Base-by-base conservation (phyloP, 2,329 filamentous ascomycete genomes). In the Madurella fahalii region DNA sequence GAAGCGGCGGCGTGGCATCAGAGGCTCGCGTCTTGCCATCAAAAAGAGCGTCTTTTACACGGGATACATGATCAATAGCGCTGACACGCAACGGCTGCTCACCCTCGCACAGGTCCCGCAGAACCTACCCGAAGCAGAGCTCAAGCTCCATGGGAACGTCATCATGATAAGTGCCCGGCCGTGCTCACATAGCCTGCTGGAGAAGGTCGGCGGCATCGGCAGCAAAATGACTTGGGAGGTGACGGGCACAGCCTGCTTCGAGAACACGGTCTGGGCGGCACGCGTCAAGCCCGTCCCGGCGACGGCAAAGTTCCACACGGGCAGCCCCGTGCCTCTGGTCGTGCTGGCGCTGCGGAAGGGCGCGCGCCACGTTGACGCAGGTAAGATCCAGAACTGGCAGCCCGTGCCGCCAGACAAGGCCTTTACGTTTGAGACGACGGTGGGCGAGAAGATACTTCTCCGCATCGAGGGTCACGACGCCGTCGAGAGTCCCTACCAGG, bases 41-140 rank as follows among this genome's bases (percentile, higher is more conserved):
- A 90, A 89, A 70, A 92, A 92, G 68, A 90, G 85, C 1, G 86
- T 96, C 47, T 90, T 91, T 71, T 96, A 93, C 72, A 96, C 94
- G 1, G 90, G 90, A 47, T 97, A 99, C 71, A 83, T 95, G 71
- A 86, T 99, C 61, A 78, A 78, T 40, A 77, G 83, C 46, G 76
- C 81, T 25, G 89, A 94, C 68, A 86, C 86, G 2, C 82, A 88
- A 65, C 83, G 81, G 52, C 77, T 97, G 39, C 80, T 89, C 53
- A 79, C 81, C 5, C 78, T 95, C n/a, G 83, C 85, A 31, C 71
- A 83, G 49, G 74, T 90, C 17, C 86, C 86, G 4, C 66, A 75
- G 4, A 79, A 80, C 54, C 74, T 84, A 51, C 77, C 83, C 30
- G 84, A 87, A 48, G 78, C 81, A 50, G 89, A 95, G 49, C 75